Base-by-base conservation (phyloP, 495 filamentous ascomycete species). In the Paragyromitra xinjiangensis region DNA sequence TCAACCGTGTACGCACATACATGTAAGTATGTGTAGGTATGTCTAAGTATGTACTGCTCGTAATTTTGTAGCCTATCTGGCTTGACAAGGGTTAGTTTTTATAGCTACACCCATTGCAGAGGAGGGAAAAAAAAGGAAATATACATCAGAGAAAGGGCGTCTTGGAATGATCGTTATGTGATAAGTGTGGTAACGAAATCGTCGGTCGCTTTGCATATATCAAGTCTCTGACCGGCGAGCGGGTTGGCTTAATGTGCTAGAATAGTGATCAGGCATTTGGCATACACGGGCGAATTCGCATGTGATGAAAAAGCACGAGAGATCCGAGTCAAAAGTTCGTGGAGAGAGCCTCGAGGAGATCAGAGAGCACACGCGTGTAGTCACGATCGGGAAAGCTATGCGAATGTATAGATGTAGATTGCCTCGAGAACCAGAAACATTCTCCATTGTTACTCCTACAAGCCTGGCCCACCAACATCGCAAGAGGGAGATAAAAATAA, bases 401-500 rank as follows among this genome's bases (percentile, higher is more conserved):
- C 19, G 12, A 39, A 69, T 14, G 51, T 6, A 56, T n/a, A 14
- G 22, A 42, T 62, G 12, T 70, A 44, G 6, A 61, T 64, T 45
- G 39, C 44, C 62, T 40, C 16, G 59, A 62, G 44, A 68, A 53
- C 40, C 63, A 19, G 29, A 44, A n/a, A 37, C 37, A 58, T 51
- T 58, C 61, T 73, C 34, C 19, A 24, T 67, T 68, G 22, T 14
- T 22, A 50, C 37, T 44, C 66, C 55, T 69, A 48, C 24, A 45
- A 58, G 61, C 40, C 51, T 50, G 39, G 40, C 55, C 22, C 64
- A 65, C 40, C 29, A 53, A 26, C 53, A 56, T 56, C 53, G 24
- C 24, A 12, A 56, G 53, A 55, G 56, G n/a, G 22, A 53, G 55
- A 64, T 44, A 39, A 64, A 24, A 69, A 59, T 67, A 67, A 59